Base-by-base conservation (phyloP, 305 asterid genomes). In the Euphrasia arctica region DNA sequence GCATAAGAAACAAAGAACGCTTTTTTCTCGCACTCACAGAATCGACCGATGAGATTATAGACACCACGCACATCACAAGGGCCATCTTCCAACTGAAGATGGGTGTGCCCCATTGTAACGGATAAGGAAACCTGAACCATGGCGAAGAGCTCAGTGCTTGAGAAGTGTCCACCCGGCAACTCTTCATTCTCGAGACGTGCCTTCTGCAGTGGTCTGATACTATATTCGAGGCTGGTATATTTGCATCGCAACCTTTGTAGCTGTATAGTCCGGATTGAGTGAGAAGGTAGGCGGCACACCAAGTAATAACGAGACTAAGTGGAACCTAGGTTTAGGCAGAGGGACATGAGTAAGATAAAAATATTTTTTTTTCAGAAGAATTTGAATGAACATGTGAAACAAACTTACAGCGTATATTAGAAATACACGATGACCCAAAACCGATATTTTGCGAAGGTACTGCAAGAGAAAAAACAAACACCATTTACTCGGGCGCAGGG, bases 21-120 rank as follows among this genome's bases (percentile, higher is more conserved):
- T 45, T 45, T 42, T 45, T n/a, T 6, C 15, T 13, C n/a, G 22
- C 52, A 88, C 95, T 85, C 74, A 93, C 99, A 22, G 99, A 93
- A 75, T 93, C 99, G 18, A 93, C 99, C 12, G 96, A 83, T 47
- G 99, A 74, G 57, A 93, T 86, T 59, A 93, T 77, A 62, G 99
- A 86, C 68, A 86, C 99, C 60, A 83, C 90, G 66, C 99, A 93
- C 99, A 93, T 93, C 42, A 93, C 89, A 29, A 90, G 77, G 73
- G 95, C 95, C 92, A 82, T 86, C 75, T 88, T 93, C 99, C 97
- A 90, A 73, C 77, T 80, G 70, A 90, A 85, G 70, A 83, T 89
- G 5, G 99, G 99, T 18, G 77, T 83, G 15, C 99, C 99, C 99
- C 99, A 93, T 71, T 93, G 99, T 72, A 93, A 77, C 0, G 99